Evolutionary conservation across 2,329 filamentous ascomycete genomes (phyloP), one percentile per base, ranked within the genome.

Genomic region (Nothophoma quercina): DNA sequence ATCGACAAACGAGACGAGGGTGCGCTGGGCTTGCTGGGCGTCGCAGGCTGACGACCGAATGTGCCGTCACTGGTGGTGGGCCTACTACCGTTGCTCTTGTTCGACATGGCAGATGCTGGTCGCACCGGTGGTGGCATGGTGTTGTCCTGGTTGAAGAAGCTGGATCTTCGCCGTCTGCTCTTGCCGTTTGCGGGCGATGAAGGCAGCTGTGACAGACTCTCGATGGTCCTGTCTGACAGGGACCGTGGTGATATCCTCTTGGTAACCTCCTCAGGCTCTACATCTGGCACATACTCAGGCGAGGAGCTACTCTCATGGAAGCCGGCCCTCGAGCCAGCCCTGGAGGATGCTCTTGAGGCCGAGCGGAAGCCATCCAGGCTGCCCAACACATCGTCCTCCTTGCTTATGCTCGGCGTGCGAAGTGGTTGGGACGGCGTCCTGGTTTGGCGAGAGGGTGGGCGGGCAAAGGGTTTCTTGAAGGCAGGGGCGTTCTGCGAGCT

Each of bases 151-250:
- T 85, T 86, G 68, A 90, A 95, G 71, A 96, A 92, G 48, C 84
- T 86, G 0, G 90, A 91, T 7, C 83, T 79, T 46, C 86, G 85
- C 52, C 85, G 85, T 44, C 59, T 81, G 84, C 36, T 89, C 73
- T 0, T 84, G 21, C 85, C 55, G 16, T 59, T 59, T 4, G 66
- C 65, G 3, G 93, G 92, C 0, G 92, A 95, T 0, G 90, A 86
- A 0, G 92, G 90, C 23, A 96, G 78, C 38, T 86, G 84, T 3
- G 91, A 83, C 5, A 97, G 78, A 0, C 91, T 96, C 71, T 96
- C 91, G 33, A 96, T 87, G 0, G 93, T 96, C 51, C 93, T 82
- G 64, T 97, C 93, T 0, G 89, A 86, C 4, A 97, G 79, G 0
- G 90, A 93, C 12, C 77, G 78, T 10, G 79, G 69, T 4, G 75